Conservation (phyloP, 129 eudicot genomes). For the Mikania micrantha region DNA sequence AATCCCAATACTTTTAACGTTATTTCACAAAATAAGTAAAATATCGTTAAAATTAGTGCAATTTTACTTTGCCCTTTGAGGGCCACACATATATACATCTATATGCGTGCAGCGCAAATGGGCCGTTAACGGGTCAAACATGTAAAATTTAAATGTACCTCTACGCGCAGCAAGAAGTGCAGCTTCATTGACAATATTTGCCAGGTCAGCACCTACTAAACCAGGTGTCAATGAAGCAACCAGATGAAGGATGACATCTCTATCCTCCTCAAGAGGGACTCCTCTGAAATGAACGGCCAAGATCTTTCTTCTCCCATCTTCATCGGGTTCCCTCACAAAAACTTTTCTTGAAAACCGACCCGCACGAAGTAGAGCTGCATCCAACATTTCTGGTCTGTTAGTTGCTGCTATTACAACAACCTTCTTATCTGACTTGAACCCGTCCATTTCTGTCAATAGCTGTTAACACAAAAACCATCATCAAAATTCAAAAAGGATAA, state of each 20-base stretch:
- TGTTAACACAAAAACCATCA: constrained; percentile 8
- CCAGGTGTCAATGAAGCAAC: constrained; percentile 46
- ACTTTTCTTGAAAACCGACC: constrained; percentile 55
- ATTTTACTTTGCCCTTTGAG: too few species aligned
- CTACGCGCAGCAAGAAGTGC: constrained; percentile 55
- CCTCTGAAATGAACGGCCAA: constrained; percentile 43
- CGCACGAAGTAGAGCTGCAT: constrained; percentile 41
- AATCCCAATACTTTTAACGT: too few species aligned
- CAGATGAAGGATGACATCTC: constrained; percentile 22
- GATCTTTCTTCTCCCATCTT: constrained; percentile 43
- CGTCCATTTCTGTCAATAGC: constrained; percentile 59
- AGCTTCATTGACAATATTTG: constrained; percentile 46
- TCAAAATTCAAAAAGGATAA: background rate
- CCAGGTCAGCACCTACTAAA: constrained; percentile 54
- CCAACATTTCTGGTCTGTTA: constrained; percentile 50
- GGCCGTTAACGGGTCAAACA: background rate
- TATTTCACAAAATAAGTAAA: too few species aligned
- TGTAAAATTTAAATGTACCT: constrained; percentile 15
- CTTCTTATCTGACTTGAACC: constrained; percentile 40
- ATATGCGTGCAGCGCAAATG: too few species aligned
- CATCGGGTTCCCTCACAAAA: constrained; percentile 43
- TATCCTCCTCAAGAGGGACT: constrained; percentile 35
- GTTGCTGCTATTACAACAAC: constrained; percentile 54
- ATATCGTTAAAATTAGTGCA: too few species aligned
- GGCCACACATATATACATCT: too few species aligned